Evolutionary conservation across 768 basidiomycete species (phyloP).

Genomic region (Kwoniella sp.): DNA sequence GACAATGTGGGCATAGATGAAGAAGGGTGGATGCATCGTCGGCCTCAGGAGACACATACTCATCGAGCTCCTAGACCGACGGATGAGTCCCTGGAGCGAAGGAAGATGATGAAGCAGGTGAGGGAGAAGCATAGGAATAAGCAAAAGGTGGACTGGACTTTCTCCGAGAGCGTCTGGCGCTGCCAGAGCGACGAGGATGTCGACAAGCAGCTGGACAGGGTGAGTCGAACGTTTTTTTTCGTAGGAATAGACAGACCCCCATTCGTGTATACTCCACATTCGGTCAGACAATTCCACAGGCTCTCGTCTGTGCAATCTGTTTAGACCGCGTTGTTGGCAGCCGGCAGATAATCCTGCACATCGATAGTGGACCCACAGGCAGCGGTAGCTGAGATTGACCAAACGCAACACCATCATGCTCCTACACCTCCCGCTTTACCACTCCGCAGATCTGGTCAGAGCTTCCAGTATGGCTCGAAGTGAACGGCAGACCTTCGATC

Average conservation of each 20-base stretch:
- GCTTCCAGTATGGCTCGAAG: constrained; percentile 18
- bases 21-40: constrained; percentile 15
- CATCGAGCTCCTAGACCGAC: neutral
- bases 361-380: no score
- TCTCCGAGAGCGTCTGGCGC: constrained; percentile 37
- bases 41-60: constrained; percentile 12
- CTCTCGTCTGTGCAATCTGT: neutral
- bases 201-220: constrained; percentile 11
- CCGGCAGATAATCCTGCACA: neutral
- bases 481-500: constrained; percentile 7
- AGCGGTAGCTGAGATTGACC: no score
- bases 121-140: constrained; percentile 15
- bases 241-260: no score
- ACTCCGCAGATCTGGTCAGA: constrained; percentile 15
- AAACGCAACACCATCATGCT: no score
- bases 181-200: constrained; percentile 3
- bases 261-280: neutral
- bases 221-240: constrained; percentile 7
- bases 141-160: constrained; percentile 41
- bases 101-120: neutral
- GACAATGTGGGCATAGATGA: constrained; percentile 1
- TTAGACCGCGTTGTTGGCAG: neutral
- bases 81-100: constrained; percentile 6
- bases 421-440: no score
- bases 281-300: neutral